Percentiles rank a stretch among this genome's conserved stretches.
phyloP scores from a whole-genome alignment of 345 rosid species.

The Nephelium lappaceum region DNA sequence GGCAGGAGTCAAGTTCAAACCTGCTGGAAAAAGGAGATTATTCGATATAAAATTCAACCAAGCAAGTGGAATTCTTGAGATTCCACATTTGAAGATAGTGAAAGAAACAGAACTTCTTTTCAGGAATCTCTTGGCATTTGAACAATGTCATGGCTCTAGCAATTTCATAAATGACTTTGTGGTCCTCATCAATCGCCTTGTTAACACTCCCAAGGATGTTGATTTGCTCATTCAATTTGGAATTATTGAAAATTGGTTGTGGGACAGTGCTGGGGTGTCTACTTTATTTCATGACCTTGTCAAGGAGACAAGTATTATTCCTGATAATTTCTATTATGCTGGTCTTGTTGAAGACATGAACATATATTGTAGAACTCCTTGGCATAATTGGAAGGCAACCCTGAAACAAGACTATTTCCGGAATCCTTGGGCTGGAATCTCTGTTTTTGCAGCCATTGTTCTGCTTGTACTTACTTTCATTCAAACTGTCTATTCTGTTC shows the following conservation, averaged over 20 bases:
- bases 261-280: neutral
- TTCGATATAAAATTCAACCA: constrained; percentile 20
- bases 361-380: neutral
- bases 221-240: constrained; percentile 1
- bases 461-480: constrained; percentile 1
- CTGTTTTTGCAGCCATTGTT: neutral
- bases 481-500: neutral
- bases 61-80: neutral
- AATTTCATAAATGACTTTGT: constrained; percentile 7
- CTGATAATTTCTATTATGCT: neutral
- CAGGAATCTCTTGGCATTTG: constrained; percentile 23
- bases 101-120: constrained; percentile 10
- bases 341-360: neutral
- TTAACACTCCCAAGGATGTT: neutral
- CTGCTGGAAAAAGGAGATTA: neutral
- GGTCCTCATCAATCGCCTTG: neutral
- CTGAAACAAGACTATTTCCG: constrained; percentile 24
- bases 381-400: constrained; percentile 26
- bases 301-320: neutral
- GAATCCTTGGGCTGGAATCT: constrained; percentile 25
- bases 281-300: neutral
- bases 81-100: constrained; percentile 8
- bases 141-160: constrained; percentile 3
- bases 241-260: neutral
- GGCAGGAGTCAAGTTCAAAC: constrained; percentile 11